phyloP scores from a whole-genome alignment of 805 yeast species.

The Huiozyma naganishii region DNA sequence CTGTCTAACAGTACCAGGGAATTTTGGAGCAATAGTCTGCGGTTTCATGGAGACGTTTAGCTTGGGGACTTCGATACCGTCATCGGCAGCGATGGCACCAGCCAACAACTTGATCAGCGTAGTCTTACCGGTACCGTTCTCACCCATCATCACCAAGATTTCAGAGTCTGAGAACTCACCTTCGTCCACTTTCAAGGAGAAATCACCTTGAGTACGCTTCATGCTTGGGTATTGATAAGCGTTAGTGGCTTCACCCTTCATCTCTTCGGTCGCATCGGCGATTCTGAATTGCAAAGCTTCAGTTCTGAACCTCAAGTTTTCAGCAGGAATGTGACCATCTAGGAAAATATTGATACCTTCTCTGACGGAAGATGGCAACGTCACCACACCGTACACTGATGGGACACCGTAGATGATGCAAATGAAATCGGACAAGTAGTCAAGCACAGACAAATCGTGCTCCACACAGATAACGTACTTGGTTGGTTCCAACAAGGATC shows the following conservation, averaged over 20 bases:
- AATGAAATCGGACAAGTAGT: slow-evolving; percentile 90
- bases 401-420: slow-evolving; percentile 98
- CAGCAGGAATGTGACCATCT: slow-evolving; percentile 96
- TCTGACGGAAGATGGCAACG: slow-evolving; percentile 91
- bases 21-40: slow-evolving; percentile 97
- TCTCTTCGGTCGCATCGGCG: slow-evolving; percentile 75
- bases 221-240: slow-evolving; percentile 69
- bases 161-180: slow-evolving; percentile 96
- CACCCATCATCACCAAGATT: slow-evolving; percentile 98
- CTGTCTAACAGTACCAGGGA: slow-evolving; percentile 97
- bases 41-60: slow-evolving; percentile 96
- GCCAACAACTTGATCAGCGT: slow-evolving; percentile 93
- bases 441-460: slow-evolving; percentile 96
- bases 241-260: slow-evolving; percentile 68
- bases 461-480: slow-evolving; percentile 92
- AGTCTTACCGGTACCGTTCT: slow-evolving; percentile 99
- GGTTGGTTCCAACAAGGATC: slow-evolving; percentile 69
- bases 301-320: slow-evolving; percentile 91
- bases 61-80: slow-evolving; percentile 73
- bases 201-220: slow-evolving; percentile 93
- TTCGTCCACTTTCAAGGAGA: slow-evolving; percentile 65
- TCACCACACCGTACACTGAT: slow-evolving; percentile 96
- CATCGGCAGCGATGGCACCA: slow-evolving; percentile 84
- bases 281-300: slow-evolving; percentile 91
- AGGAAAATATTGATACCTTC: slow-evolving; percentile 98